A percentile compares a stretch with the other conserved stretches of the same genome.
Evolutionary conservation across 2,329 filamentous ascomycete species (phyloP).

Genomic region (Xylaria sp.): DNA sequence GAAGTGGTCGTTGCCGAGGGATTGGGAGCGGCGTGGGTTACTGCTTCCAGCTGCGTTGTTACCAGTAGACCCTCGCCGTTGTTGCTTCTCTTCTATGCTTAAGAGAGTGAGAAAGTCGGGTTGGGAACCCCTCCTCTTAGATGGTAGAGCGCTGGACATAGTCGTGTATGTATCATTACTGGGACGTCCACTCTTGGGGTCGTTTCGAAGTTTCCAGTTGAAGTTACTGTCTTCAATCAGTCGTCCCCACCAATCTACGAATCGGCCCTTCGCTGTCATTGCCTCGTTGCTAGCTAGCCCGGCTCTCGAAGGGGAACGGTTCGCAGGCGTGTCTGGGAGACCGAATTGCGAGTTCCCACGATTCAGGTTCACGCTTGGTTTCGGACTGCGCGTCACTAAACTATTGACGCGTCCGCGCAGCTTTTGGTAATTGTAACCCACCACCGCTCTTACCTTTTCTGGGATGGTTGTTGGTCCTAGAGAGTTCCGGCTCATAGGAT

Average conservation of each 20-base stretch:
- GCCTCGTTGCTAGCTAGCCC: slow-evolving; percentile 34
- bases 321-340: slow-evolving; percentile 46
- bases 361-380: slow-evolving; percentile 60
- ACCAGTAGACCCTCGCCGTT: slow-evolving; percentile 44
- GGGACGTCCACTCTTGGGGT: slow-evolving; percentile 42
- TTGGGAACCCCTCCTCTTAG: slow-evolving; percentile 43
- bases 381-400: slow-evolving; percentile 47
- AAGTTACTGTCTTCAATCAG: slow-evolving; percentile 54
- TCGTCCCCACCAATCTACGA: slow-evolving; percentile 59
- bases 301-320: slow-evolving; percentile 52
- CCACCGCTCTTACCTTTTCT: slow-evolving; percentile 53
- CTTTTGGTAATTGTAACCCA: slow-evolving; percentile 52
- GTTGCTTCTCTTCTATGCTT: slow-evolving; percentile 55
- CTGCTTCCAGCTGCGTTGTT: slow-evolving; percentile 42
- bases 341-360: slow-evolving; percentile 64
- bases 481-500: slow-evolving; percentile 58
- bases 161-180: slow-evolving; percentile 44
- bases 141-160: slow-evolving; percentile 43
- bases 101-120: slow-evolving; percentile 58
- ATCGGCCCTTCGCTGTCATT: slow-evolving; percentile 51
- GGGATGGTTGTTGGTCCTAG: slow-evolving; percentile 61
- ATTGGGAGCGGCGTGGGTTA: slow-evolving; percentile 45
- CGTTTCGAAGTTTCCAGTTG: slow-evolving; percentile 51
- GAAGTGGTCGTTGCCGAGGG: slow-evolving; percentile 53
- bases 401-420: slow-evolving; percentile 51